A percentile compares a stretch with the other conserved stretches of the same genome.
phyloP scores from a whole-genome alignment of 257 asterid genomes.

The Handroanthus guayacan region DNA sequence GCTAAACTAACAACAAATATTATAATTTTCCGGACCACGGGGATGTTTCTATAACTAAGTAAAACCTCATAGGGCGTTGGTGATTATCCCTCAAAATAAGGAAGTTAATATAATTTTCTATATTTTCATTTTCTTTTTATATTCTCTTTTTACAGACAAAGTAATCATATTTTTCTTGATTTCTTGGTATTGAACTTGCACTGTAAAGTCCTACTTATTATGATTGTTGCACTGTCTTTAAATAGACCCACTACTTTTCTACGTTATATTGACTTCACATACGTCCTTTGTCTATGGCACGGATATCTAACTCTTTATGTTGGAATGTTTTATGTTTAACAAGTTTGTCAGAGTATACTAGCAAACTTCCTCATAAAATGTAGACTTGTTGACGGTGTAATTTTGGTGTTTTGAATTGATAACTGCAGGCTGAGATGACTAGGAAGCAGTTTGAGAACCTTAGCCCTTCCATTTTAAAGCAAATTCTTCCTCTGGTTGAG shows the following conservation, averaged over 20 bases:
- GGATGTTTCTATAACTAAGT: too few species aligned
- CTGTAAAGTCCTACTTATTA: not conserved
- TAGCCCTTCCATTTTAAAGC: constrained; percentile 90
- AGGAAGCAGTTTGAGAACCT: constrained; percentile 86
- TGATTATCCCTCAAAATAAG: not conserved
- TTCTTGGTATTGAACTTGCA: not conserved
- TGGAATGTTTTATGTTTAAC: not conserved
- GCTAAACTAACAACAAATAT: too few species aligned
- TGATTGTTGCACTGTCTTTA: not conserved
- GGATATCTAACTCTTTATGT: not conserved
- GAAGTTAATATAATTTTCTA: not conserved
- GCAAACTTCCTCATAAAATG: not conserved
- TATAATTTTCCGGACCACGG: too few species aligned
- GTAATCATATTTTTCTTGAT: not conserved
- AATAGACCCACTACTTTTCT: not conserved
- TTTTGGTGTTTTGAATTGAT: constrained; percentile 13
- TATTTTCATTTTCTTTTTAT: not conserved
- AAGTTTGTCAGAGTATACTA: constrained; percentile 9
- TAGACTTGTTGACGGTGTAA: constrained; percentile 10
- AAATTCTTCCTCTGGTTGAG: constrained; percentile 91
- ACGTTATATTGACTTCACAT: not conserved
- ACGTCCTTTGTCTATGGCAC: not conserved
- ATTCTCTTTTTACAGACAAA: not conserved
- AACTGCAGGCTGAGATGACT: constrained; percentile 91
- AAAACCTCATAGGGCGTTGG: too few species aligned